Conservation (phyloP, 2,329 filamentous ascomycete genomes). For the Aspergillus sp. region DNA sequence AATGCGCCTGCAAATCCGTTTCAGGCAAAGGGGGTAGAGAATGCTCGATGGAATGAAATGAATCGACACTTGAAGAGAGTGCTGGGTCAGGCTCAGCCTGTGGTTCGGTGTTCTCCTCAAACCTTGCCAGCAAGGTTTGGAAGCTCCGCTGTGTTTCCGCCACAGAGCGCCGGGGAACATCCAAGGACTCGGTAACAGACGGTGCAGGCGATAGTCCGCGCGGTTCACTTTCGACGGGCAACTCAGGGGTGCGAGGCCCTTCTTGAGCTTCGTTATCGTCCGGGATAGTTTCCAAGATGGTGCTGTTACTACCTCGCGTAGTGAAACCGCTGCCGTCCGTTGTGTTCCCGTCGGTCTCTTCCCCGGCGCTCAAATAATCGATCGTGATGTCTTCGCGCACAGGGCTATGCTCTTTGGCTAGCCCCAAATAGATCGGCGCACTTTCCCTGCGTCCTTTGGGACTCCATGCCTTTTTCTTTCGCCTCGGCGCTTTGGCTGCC, state of each 20-base stretch:
- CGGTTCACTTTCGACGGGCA: not conserved
- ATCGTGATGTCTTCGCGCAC: constrained; percentile 15
- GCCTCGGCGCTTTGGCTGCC: constrained; percentile 62
- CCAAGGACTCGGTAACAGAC: constrained; percentile 9
- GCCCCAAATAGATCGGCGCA: constrained; percentile 19
- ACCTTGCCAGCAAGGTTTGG: constrained; percentile 39
- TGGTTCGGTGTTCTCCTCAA: constrained; percentile 32
- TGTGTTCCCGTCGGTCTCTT: constrained; percentile 32
- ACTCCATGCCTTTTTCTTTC: constrained; percentile 69
- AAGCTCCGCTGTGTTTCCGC: constrained; percentile 34
- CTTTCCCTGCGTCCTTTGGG: constrained; percentile 53
- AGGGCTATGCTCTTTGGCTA: constrained; percentile 14
- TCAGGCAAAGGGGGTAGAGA: constrained; percentile 21
- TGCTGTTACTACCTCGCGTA: constrained; percentile 24
- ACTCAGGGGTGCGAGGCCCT: not conserved
- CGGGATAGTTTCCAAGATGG: constrained; percentile 23
- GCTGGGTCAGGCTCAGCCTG: constrained; percentile 28
- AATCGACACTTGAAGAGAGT: constrained; percentile 40
- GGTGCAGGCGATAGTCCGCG: constrained; percentile 1
- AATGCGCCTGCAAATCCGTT: constrained; percentile 23
- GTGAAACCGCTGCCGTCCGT: constrained; percentile 32
- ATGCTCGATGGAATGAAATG: constrained; percentile 42
- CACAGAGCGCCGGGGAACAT: constrained; percentile 21
- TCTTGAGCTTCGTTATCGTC: constrained; percentile 18
- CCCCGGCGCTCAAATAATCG: constrained; percentile 29